Conservation (phyloP, 768 basidiomycete species). For the Epithele typhae region DNA sequence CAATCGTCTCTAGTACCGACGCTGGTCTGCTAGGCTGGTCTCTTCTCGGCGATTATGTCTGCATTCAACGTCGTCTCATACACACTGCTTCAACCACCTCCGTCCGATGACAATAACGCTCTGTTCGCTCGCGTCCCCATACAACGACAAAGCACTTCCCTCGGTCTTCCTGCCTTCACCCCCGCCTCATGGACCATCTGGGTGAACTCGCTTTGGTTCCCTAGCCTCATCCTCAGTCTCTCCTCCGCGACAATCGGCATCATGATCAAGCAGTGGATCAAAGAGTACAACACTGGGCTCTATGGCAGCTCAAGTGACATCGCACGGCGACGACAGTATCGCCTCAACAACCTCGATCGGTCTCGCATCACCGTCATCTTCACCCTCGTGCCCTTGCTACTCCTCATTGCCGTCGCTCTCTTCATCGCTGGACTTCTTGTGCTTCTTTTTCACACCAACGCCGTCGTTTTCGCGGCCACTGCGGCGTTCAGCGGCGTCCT, state of each 20-base stretch:
- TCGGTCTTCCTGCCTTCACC: too few relatives aligned
- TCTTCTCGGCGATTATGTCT: constrained; percentile 19
- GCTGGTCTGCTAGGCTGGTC: constrained; percentile 12
- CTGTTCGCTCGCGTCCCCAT: constrained; percentile 3
- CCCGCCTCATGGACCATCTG: too few relatives aligned
- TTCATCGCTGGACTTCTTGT: constrained; percentile 18
- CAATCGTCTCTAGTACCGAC: too few relatives aligned
- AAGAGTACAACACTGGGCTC: too few relatives aligned
- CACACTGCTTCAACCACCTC: constrained; percentile 2
- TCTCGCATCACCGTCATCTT: constrained; percentile 16
- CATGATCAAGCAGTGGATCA: too few relatives aligned
- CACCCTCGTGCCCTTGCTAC: constrained; percentile 8
- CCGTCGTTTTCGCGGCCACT: constrained; percentile 3
- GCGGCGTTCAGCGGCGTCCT: too few relatives aligned
- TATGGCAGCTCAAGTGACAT: constrained; percentile 13
- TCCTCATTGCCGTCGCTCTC: constrained; percentile 11
- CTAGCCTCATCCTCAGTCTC: too few relatives aligned
- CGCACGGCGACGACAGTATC: constrained; percentile 18
- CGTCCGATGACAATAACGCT: neutral
- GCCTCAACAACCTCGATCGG: constrained; percentile 13
- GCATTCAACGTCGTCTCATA: constrained; percentile 15
- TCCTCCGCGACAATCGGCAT: too few relatives aligned
- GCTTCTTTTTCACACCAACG: constrained; percentile 9
- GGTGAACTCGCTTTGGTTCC: too few relatives aligned
- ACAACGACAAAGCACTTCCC: too few relatives aligned